phyloP scores from a whole-genome alignment of 2,329 filamentous ascomycete genomes.

The Elsinoe australis region DNA sequence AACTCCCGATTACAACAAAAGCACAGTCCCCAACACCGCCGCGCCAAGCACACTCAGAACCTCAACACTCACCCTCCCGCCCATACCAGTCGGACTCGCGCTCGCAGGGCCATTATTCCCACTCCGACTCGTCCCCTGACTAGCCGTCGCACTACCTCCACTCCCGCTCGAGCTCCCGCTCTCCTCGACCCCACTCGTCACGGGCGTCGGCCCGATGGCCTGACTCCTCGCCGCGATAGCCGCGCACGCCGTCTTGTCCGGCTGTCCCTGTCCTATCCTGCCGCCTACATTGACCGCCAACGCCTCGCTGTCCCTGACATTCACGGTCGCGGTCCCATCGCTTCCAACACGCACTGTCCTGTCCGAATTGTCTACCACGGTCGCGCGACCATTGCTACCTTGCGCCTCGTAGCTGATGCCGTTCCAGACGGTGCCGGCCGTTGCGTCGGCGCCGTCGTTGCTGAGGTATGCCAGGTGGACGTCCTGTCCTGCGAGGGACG shows the following conservation, averaged over 20 bases:
- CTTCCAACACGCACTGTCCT: constrained; percentile 29
- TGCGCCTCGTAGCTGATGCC: constrained; percentile 40
- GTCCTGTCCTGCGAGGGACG: constrained; percentile 33
- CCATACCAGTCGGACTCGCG: not conserved
- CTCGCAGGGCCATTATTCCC: not conserved
- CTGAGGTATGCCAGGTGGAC: constrained; percentile 44
- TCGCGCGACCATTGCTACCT: constrained; percentile 36
- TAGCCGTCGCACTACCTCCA: not conserved
- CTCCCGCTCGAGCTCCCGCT: not conserved
- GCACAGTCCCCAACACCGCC: not conserved
- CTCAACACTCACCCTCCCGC: not conserved
- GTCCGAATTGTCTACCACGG: constrained; percentile 28
- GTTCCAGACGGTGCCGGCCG: constrained; percentile 40
- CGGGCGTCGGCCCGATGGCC: constrained; percentile 3
- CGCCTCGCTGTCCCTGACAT: constrained; percentile 41
- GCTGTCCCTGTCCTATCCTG: constrained; percentile 26
- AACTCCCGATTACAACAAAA: constrained; percentile 1
- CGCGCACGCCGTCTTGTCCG: constrained; percentile 10
- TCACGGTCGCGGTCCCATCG: constrained; percentile 31
- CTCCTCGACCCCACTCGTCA: not conserved
- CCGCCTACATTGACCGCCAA: constrained; percentile 41
- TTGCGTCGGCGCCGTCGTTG: constrained; percentile 39
- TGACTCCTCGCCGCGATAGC: constrained; percentile 11
- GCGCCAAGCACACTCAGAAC: not conserved
- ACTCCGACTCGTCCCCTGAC: not conserved